phyloP scores from a whole-genome alignment of 495 filamentous ascomycete genomes.

The Annulohypoxylon stygium region DNA sequence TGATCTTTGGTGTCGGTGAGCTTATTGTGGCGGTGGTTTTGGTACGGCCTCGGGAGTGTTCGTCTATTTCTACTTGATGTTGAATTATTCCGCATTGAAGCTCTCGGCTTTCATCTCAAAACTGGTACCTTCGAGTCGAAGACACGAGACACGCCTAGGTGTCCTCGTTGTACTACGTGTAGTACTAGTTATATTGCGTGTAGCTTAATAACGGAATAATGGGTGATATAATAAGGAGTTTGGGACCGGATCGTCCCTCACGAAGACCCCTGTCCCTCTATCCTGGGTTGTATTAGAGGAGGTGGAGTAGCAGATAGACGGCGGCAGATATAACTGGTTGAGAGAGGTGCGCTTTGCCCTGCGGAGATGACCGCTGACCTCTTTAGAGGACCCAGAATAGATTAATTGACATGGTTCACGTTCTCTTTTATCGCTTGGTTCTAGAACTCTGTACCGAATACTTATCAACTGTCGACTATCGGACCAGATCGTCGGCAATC shows the following conservation, averaged over 20 bases:
- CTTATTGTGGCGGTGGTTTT: too few relatives aligned
- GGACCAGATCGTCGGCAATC: constrained; percentile 12
- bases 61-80: too few relatives aligned
- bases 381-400: not conserved
- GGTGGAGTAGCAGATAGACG: not conserved
- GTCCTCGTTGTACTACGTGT: too few relatives aligned
- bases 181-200: not conserved
- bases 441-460: constrained; percentile 26
- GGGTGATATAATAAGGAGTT: not conserved
- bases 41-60: too few relatives aligned
- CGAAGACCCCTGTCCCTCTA: constrained; percentile 20
- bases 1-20: too few relatives aligned
- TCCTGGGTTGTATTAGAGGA: not conserved
- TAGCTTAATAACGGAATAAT: not conserved
- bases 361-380: constrained; percentile 9
- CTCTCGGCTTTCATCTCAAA: too few relatives aligned
- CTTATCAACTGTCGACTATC: constrained; percentile 13
- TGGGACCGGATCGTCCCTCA: not conserved
- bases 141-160: too few relatives aligned
- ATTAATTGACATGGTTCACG: constrained; percentile 11
- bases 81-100: too few relatives aligned
- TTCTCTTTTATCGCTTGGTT: constrained; percentile 1
- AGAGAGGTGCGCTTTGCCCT: not conserved
- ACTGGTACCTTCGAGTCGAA: too few relatives aligned
- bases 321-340: not conserved